phyloP scores from a whole-genome alignment of 208 protist species.

The Angomonas desouzai region DNA sequence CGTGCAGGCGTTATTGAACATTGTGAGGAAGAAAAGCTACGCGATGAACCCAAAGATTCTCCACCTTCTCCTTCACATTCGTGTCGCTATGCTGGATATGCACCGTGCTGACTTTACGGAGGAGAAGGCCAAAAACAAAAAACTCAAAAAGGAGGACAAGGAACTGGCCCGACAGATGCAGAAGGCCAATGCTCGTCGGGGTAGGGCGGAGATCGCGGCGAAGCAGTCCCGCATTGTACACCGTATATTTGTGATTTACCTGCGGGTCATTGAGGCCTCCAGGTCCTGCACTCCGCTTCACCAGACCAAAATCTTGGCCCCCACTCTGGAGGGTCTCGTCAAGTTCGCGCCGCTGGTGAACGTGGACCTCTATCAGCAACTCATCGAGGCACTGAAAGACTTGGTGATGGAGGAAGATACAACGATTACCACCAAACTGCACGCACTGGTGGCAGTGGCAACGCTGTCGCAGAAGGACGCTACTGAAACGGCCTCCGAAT shows the following conservation, averaged over 20 bases:
- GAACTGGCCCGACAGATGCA: conserved; percentile 89
- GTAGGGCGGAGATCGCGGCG: conserved; percentile 77
- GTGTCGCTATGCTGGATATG: conserved; percentile 89
- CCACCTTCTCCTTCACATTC: conserved; percentile 84
- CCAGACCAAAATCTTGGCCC: conserved; percentile 86
- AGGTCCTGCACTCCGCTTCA: conserved; percentile 77
- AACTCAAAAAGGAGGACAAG: conserved; percentile 88
- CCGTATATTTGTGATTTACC: conserved; percentile 89
- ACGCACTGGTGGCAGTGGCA: conserved; percentile 85
- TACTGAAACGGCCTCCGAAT: conserved; percentile 72
- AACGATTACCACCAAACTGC: conserved; percentile 81
- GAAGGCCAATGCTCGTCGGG: conserved; percentile 86
- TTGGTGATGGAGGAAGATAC: conserved; percentile 77
- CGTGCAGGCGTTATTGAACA: conserved; percentile 70
- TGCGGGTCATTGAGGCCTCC: conserved; percentile 85
- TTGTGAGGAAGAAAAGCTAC: conserved; percentile 89
- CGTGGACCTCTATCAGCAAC: conserved; percentile 85
- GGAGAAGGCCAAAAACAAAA: conserved; percentile 91
- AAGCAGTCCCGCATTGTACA: conserved; percentile 88
- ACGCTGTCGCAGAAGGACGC: conserved; percentile 85
- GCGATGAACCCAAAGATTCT: conserved; percentile 91
- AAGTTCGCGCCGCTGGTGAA: conserved; percentile 91
- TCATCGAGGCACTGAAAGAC: conserved; percentile 85
- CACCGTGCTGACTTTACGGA: conserved; percentile 86
- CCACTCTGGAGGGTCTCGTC: conserved; percentile 83